These are phyloP conservation scores for Xylariaceae sp. DNA, from an alignment of 2,329 filamentous ascomycete genomes.

Conservation along the genomic window DNA sequence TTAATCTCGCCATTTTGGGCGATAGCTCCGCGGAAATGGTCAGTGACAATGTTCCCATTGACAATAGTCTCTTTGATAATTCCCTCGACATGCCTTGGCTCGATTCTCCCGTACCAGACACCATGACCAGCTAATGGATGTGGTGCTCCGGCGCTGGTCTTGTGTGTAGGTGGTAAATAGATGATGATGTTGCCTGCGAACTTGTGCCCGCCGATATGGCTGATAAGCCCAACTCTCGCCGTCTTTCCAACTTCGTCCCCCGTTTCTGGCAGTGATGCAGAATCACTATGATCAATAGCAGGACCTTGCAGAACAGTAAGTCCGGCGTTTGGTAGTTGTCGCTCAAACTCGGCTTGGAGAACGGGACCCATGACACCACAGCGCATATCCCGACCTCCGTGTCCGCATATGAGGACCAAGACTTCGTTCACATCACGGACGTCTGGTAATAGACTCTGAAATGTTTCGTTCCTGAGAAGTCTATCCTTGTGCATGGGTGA, in stretches of 20 bases:
- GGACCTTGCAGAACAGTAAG: constrained; percentile 48
- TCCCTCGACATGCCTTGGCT: constrained; percentile 72
- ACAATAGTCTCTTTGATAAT: constrained; percentile 69
- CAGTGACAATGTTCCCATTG: constrained; percentile 63
- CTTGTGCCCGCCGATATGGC: constrained; percentile 81
- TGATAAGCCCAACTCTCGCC: constrained; percentile 67
- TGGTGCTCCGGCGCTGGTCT: constrained; percentile 36
- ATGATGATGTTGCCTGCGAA: constrained; percentile 83
- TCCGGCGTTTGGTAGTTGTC: constrained; percentile 50
- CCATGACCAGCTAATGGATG: constrained; percentile 68
- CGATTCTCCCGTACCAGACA: constrained; percentile 80
- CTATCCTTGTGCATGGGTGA: constrained; percentile 57
- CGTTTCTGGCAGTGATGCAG: constrained; percentile 25
- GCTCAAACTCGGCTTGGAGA: constrained; percentile 67
- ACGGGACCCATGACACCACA: constrained; percentile 80
- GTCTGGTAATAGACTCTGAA: constrained; percentile 49
- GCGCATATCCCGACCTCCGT: constrained; percentile 75
- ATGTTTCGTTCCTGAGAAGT: constrained; percentile 50
- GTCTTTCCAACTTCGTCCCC: constrained; percentile 29
- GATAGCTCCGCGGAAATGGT: constrained; percentile 72
- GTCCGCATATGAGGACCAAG: constrained; percentile 83
- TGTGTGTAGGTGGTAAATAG: constrained; percentile 63
- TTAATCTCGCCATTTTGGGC: constrained; percentile 52
- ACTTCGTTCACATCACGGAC: constrained; percentile 65
- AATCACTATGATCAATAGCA: constrained; percentile 38